A percentile compares a stretch with the other conserved stretches of the same genome.
These are phyloP conservation scores for Echinochloa phyllopogon DNA, from an alignment of 176 grass and related monocot genomes.

Conservation along the genomic window DNA sequence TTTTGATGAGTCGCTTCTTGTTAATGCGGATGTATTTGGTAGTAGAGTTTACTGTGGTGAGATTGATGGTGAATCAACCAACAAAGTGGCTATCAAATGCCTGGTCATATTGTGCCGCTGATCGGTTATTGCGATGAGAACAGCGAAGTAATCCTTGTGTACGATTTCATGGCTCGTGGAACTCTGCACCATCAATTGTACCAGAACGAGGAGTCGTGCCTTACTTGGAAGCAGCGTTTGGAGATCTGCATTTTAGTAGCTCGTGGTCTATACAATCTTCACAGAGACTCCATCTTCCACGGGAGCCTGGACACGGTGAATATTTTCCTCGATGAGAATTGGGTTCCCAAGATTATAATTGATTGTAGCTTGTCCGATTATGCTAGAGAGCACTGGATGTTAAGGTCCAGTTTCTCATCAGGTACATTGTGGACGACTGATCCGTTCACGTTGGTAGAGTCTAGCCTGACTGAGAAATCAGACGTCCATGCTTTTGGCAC, in stretches of 20 bases:
- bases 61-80: not conserved
- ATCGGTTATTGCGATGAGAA: not conserved
- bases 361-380: accelerated
- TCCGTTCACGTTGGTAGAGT: too few species aligned
- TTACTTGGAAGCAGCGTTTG: not conserved
- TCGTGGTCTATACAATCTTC: not conserved
- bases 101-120: not conserved
- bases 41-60: not conserved
- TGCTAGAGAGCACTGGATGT: too few species aligned
- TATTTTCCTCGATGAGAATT: not conserved
- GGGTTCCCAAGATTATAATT: not conserved
- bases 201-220: too few species aligned
- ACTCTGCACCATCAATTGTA: not conserved
- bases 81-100: not conserved
- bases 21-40: accelerated
- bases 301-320: not conserved
- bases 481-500: not conserved
- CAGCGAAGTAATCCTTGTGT: not conserved
- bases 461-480: not conserved
- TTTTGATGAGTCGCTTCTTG: not conserved
- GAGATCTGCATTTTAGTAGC: not conserved
- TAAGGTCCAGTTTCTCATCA: too few species aligned
- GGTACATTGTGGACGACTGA: too few species aligned
- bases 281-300: not conserved
- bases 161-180: not conserved